phyloP scores from a whole-genome alignment of 2,329 filamentous ascomycete species.

The Clonostachys rhizophaga region DNA sequence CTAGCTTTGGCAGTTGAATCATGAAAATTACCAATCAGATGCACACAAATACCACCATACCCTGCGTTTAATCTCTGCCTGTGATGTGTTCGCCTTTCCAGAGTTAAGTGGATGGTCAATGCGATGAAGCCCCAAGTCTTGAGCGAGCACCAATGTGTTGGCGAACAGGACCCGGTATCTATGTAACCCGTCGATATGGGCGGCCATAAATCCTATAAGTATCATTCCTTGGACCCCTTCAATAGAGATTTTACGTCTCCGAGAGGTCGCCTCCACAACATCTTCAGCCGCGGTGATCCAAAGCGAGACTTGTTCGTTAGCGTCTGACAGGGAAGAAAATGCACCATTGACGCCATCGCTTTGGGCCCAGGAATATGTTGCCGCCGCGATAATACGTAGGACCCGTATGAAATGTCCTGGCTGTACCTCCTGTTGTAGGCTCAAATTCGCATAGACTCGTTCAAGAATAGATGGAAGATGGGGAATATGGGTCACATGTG shows the following conservation, averaged over 20 bases:
- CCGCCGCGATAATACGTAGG: background rate
- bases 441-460: background rate
- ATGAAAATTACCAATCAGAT: background rate
- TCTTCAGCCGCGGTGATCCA: background rate
- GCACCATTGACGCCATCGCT: background rate
- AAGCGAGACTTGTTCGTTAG: background rate
- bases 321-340: background rate
- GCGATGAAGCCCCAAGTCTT: background rate
- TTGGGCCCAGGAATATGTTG: background rate
- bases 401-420: background rate
- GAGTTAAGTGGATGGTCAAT: background rate
- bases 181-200: background rate
- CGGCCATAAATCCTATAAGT: background rate
- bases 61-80: background rate
- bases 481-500: background rate
- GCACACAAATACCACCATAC: background rate
- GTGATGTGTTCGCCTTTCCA: background rate
- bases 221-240: background rate
- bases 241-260: background rate
- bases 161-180: background rate
- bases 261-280: background rate
- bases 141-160: background rate
- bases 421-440: background rate
- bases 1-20: background rate
- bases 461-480: background rate